Base-by-base conservation (phyloP, 2,329 filamentous ascomycete species). In the Amphichorda felina region DNA sequence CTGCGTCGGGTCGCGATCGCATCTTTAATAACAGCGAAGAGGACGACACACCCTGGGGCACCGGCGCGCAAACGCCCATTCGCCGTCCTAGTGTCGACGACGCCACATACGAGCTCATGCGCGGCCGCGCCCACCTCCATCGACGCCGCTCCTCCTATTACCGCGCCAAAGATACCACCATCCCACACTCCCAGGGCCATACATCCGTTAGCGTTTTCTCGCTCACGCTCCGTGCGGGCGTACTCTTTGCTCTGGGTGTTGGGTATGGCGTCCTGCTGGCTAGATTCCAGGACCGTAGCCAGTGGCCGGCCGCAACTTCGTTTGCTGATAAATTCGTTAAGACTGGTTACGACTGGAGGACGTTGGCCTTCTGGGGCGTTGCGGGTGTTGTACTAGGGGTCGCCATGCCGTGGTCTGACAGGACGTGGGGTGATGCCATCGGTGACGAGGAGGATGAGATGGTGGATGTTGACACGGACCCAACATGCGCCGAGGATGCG, bases 331-430 rank as follows among this genome's bases (percentile, higher is more conserved):
- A 53, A 6, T 51, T 64, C 14, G 55, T 64, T 55, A 51, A 57
- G 24, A 52, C 59, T 6, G 50, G 56, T 10, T 61, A 62, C 39
- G 63, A 68, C 41, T 80, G 77, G 72, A 59, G 63, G 30, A 94
- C 94, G 53, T 63, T 94, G 37, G 60, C 67, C 0, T 79, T 83
- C 42, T 98, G 91, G 89, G 91, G 87, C 1, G 47, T 80, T 8
- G 78, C 80, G 0, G 88, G 87, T 13, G 75, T 94, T 4, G 66
- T 72, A 1, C 60, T 95, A 17, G 91, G 91, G 5, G 80, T 77
- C 38, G 57, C 93, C 34, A 60, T 96, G 38, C 91, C 91, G 2
- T 89, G 80, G 72, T 72, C 94, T 15, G 91, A 98, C 54, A 63
- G 70, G 9, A 55, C 87, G 8, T 91, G 82, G 75, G 75, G 80